phyloP scores from a whole-genome alignment of 257 asterid genomes.

The Solanum etuberosum region DNA sequence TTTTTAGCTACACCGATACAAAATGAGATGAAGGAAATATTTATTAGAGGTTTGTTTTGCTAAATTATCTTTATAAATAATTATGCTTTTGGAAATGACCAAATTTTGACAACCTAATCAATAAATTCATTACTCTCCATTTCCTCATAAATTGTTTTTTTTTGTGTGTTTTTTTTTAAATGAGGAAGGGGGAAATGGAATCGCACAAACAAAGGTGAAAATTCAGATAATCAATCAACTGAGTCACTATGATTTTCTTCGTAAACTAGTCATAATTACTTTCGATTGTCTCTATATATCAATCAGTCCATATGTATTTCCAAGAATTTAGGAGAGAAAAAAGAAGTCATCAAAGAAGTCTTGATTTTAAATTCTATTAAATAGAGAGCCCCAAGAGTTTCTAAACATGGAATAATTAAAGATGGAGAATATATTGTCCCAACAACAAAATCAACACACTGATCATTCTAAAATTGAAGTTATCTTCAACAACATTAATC shows the following conservation, averaged over 20 bases:
- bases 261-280: neutral
- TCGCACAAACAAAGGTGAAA: neutral
- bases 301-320: neutral
- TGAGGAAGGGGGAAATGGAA: neutral
- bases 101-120: neutral
- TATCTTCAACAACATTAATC: conserved; percentile 32
- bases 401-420: neutral
- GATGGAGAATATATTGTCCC: conserved; percentile 19
- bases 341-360: neutral
- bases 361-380: neutral
- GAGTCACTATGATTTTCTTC: too few species aligned
- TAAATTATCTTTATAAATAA: neutral
- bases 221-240: neutral
- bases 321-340: neutral
- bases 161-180: neutral
- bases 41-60: neutral
- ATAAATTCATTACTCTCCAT: neutral
- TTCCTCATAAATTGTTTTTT: neutral
- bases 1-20: neutral
- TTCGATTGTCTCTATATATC: neutral
- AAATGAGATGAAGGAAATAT: neutral
- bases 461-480: neutral
- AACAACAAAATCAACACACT: neutral
- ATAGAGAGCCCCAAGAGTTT: neutral
- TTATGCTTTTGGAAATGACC: neutral